Conservation (phyloP, 2,329 filamentous ascomycete genomes). For the Orbilia oligospora region DNA sequence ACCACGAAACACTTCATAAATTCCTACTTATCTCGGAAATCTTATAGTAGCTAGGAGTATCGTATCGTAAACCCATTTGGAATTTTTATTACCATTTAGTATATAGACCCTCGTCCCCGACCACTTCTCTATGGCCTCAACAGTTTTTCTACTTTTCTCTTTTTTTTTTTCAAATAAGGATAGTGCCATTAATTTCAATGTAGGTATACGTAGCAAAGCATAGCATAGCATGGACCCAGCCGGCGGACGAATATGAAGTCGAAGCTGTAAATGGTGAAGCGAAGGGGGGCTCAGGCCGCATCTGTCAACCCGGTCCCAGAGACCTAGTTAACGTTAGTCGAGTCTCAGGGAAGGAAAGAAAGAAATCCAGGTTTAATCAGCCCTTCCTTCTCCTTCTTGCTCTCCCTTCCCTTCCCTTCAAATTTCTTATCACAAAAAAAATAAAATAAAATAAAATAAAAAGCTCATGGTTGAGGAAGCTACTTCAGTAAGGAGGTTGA, state of each 20-base stretch:
- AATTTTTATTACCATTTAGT: slow-evolving; percentile 24
- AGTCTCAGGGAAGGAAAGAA: neutral
- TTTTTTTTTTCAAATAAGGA: slow-evolving; percentile 8
- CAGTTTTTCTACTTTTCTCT: slow-evolving; percentile 11
- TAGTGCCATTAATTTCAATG: slow-evolving; percentile 22
- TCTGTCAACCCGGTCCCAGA: slow-evolving; percentile 40
- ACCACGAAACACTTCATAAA: slow-evolving; percentile 19
- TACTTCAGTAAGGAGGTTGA: slow-evolving; percentile 24
- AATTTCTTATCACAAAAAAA: slow-evolving; percentile 38
- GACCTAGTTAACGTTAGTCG: too few relatives aligned
- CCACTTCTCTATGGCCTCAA: slow-evolving; percentile 25
- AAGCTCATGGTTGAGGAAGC: slow-evolving; percentile 12
- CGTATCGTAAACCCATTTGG: too few relatives aligned
- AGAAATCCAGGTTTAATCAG: slow-evolving; percentile 2
- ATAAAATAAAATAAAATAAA: too few relatives aligned
- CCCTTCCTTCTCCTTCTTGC: too few relatives aligned
- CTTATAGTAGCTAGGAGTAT: neutral
- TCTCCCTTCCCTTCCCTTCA: neutral
- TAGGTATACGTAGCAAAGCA: slow-evolving; percentile 32
- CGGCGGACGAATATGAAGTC: slow-evolving; percentile 27
- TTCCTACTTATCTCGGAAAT: slow-evolving; percentile 25
- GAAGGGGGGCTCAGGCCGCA: slow-evolving; percentile 39
- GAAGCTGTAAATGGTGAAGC: slow-evolving; percentile 24
- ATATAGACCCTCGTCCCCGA: slow-evolving; percentile 47
- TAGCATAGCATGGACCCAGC: slow-evolving; percentile 16